A percentile compares a stretch with the other conserved stretches of the same genome.
Evolutionary conservation across 805 yeast genomes (phyloP).

Genomic region (Candida koratica): DNA sequence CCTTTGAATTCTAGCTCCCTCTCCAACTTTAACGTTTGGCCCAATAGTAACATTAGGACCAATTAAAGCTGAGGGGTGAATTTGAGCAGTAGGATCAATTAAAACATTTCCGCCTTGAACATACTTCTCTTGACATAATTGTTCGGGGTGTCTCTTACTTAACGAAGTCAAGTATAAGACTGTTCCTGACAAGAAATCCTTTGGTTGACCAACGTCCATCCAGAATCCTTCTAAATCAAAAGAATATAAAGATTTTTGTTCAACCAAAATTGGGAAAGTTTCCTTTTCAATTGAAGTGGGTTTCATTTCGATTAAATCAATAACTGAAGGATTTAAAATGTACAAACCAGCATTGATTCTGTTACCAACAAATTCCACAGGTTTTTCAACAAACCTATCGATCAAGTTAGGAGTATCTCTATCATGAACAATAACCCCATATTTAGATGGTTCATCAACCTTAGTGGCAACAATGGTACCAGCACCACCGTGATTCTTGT

Average conservation of each 20-base stretch:
- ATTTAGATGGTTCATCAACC: constrained; percentile 98
- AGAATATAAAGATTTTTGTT: constrained; percentile 82
- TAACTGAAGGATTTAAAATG: constrained; percentile 95
- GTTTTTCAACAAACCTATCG: constrained; percentile 98
- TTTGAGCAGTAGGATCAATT: constrained; percentile 92
- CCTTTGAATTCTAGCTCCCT: constrained; percentile 97
- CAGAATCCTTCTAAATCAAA: constrained; percentile 98
- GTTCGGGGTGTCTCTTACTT: constrained; percentile 71
- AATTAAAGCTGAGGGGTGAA: constrained; percentile 87
- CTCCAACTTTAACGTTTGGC: constrained; percentile 92
- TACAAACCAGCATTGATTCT: constrained; percentile 99
- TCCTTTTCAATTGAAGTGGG: constrained; percentile 99
- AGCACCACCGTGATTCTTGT: constrained; percentile 91
- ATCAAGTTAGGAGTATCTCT: constrained; percentile 91
- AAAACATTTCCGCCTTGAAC: constrained; percentile 82
- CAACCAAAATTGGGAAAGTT: constrained; percentile 96
- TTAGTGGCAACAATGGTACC: constrained; percentile 99
- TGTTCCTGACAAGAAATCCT: constrained; percentile 97
- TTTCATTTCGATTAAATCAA: constrained; percentile 93
- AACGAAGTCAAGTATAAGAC: constrained; percentile 84
- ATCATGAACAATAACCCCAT: constrained; percentile 99
- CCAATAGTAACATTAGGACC: constrained; percentile 99
- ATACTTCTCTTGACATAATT: constrained; percentile 63
- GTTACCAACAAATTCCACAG: constrained; percentile 98
- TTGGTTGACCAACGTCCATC: constrained; percentile 99